Conservation (phyloP, 2,329 filamentous ascomycete species). For the Talaromyces amestolkiae region DNA sequence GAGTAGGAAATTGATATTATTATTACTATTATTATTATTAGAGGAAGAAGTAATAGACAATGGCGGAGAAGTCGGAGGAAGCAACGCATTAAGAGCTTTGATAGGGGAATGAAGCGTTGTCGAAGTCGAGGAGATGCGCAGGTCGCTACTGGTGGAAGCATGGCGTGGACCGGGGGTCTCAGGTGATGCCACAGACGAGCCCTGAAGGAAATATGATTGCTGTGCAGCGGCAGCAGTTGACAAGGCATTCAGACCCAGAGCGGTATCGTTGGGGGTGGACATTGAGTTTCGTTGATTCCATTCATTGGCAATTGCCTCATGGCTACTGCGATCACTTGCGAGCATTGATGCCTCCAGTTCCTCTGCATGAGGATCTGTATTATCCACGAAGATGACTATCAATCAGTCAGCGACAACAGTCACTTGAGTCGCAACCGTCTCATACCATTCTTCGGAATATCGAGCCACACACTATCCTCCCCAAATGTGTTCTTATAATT, state of each 20-base stretch:
- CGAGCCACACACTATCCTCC: conserved; percentile 60
- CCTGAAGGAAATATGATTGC: conserved; percentile 34
- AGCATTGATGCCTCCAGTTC: conserved; percentile 40
- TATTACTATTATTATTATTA: conserved; percentile 52
- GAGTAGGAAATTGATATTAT: conserved; percentile 58
- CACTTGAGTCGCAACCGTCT: background rate
- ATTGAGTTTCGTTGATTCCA: conserved; percentile 32
- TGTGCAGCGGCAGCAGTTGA: conserved; percentile 50
- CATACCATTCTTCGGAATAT: conserved; percentile 58
- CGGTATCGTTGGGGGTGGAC: conserved; percentile 35
- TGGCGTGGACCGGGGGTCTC: background rate
- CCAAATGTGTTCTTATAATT: conserved; percentile 66
- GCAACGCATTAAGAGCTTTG: conserved; percentile 33
- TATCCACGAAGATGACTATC: conserved; percentile 61
- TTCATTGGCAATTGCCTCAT: conserved; percentile 30
- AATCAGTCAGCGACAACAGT: background rate
- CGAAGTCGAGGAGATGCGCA: background rate
- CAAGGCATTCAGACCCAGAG: conserved; percentile 54
- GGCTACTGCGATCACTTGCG: conserved; percentile 31
- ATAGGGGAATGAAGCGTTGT: conserved; percentile 31
- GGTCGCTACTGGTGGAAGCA: background rate
- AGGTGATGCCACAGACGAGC: conserved; percentile 19
- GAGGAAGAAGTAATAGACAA: conserved; percentile 44
- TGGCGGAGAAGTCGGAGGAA: conserved; percentile 42
- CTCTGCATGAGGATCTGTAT: conserved; percentile 61